Base-by-base conservation (phyloP, 2,329 filamentous ascomycete genomes). In the Stachybotrys chlorohalonatus region DNA sequence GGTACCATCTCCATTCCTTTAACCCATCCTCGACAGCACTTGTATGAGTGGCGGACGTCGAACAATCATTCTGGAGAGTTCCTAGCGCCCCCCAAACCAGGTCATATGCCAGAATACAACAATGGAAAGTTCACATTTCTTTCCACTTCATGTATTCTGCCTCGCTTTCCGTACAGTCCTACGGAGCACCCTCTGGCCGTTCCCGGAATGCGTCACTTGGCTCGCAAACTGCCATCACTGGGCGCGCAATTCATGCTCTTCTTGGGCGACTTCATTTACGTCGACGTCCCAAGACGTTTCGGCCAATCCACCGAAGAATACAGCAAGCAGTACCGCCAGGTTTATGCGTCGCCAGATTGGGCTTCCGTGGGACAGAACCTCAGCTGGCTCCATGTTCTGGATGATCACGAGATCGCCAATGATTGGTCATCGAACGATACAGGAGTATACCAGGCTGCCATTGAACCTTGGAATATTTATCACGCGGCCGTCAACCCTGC, bases 321-420 rank as follows among this genome's bases (percentile, higher is more conserved):
- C 68, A 83, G 92, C 52, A 84, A 90, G 66, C 91, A 96, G 66
- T 99, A 99, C 66, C 86, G 93, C 17, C 90, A 95, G 63, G 86
- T 96, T n/a, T 99, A 99, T 66, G 87, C 90, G 0, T 96, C 92
- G 2, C 93, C 93, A 0, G 93, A 96, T 60, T 99, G 94, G 94
- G 77, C 82, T 1, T 75, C 83, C 0, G 84, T 89, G 11, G 84
- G 84, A 1, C 79, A 87, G 61, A 85, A 90, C 54, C 75, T 97
- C n/a, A 95, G 92, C 63, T 99, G 94, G 94, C 90, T 97, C 49
- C 94, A 99, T 65, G 92, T 95, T 2, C 81, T 96, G 7, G 94
- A 99, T 66, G 94, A 99, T 67, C 94, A 99, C 64, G 94, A 99
- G 67, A 96, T 99, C 58, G 82, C 82, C 6, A 97, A 99, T 63